These are phyloP conservation scores for Gyromitra esculenta DNA, from an alignment of 2,329 filamentous ascomycete species.

Conservation along the genomic window DNA sequence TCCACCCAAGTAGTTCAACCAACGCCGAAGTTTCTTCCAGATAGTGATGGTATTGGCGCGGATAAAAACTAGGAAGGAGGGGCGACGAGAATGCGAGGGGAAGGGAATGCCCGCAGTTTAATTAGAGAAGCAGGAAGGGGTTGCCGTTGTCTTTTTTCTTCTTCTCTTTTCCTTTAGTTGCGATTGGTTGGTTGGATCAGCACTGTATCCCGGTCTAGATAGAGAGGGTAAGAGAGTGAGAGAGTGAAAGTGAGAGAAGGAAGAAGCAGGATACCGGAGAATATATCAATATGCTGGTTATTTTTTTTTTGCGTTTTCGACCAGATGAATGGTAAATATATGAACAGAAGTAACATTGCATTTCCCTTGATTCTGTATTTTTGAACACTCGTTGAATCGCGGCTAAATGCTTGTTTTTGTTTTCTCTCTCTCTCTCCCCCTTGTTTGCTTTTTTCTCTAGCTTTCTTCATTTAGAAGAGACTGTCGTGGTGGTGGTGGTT, in stretches of 20 bases:
- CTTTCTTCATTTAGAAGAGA: conserved; percentile 4
- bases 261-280: conserved; percentile 33
- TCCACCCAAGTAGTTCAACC: conserved; percentile 54
- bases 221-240: neutral
- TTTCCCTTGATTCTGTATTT: conserved; percentile 37
- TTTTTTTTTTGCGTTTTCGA: conserved; percentile 1
- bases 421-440: conserved; percentile 24
- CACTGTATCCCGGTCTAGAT: conserved; percentile 42
- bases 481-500: neutral
- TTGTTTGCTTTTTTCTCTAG: conserved; percentile 44
- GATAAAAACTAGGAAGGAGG: conserved; percentile 5
- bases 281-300: conserved; percentile 39
- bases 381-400: conserved; percentile 11
- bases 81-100: neutral
- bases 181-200: conserved; percentile 24
- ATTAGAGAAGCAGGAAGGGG: conserved; percentile 30
- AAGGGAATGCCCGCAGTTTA: conserved; percentile 14
- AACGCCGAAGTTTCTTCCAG: conserved; percentile 1
- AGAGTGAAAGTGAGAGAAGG: neutral
- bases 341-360: conserved; percentile 3
- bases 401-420: conserved; percentile 39
- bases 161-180: conserved; percentile 7
- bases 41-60: neutral
- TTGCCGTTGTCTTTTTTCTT: conserved; percentile 19
- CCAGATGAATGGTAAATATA: conserved; percentile 37